Evolutionary conservation across 768 basidiomycete genomes (phyloP).

Genomic region (Boletus pseudopeckii): DNA sequence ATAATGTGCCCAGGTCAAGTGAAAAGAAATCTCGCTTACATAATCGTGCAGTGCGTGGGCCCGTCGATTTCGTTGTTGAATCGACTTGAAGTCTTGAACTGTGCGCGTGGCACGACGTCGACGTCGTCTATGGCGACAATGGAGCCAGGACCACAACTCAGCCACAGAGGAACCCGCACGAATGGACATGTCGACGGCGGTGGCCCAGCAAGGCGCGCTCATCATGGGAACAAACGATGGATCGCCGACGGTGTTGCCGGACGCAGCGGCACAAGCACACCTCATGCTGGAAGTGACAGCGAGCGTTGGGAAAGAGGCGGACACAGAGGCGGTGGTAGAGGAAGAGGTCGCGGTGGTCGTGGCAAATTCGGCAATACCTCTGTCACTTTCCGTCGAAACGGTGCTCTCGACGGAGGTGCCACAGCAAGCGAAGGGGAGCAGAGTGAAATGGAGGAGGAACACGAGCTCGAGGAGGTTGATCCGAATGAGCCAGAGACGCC

Average conservation of each 20-base stretch:
- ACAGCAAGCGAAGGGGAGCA: conserved; percentile 34
- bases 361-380: conserved; percentile 43
- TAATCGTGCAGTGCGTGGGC: not conserved
- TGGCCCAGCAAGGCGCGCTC: conserved; percentile 25
- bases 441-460: conserved; percentile 35
- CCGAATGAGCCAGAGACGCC: conserved; percentile 52
- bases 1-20: no score
- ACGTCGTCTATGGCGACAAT: conserved; percentile 20
- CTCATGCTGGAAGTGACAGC: conserved; percentile 39
- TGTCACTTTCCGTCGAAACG: conserved; percentile 32
- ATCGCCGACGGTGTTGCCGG: conserved; percentile 39
- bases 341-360: conserved; percentile 37
- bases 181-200: conserved; percentile 23
- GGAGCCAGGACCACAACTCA: conserved; percentile 23
- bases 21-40: not conserved
- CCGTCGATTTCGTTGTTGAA: not conserved
- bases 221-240: conserved; percentile 61
- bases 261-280: conserved; percentile 34
- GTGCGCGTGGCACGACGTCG: conserved; percentile 3
- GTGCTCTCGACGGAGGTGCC: conserved; percentile 28
- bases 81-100: not conserved
- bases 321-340: conserved; percentile 48
- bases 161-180: conserved; percentile 18
- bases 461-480: conserved; percentile 32
- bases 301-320: conserved; percentile 67